Percentiles rank a stretch among this genome's conserved stretches.
Evolutionary conservation across 768 basidiomycete species (phyloP).

Genomic region (Chlorophyllum brunneum): DNA sequence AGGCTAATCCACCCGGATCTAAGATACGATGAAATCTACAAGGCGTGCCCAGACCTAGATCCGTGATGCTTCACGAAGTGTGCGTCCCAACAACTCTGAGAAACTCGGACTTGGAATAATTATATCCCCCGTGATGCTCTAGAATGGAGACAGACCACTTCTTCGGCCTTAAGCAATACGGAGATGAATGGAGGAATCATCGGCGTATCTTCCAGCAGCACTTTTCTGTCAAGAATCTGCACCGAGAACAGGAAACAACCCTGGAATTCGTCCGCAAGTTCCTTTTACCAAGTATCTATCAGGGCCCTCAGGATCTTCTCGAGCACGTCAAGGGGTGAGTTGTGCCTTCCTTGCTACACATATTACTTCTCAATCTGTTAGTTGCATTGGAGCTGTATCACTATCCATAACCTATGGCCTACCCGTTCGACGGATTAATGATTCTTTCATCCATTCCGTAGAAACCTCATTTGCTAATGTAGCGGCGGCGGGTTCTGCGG

Average conservation of each 20-base stretch:
- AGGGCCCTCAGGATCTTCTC: constrained; percentile 5
- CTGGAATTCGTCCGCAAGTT: constrained; percentile 6
- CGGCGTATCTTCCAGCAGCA: constrained; percentile 24
- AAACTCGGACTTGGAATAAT: not conserved
- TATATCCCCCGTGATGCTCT: too few species aligned
- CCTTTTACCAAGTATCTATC: constrained; percentile 4
- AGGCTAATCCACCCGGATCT: not conserved
- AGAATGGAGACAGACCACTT: constrained; percentile 1
- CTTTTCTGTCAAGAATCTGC: constrained; percentile 13
- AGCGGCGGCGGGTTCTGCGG: not conserved
- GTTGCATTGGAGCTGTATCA: not conserved
- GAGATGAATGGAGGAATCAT: constrained; percentile 21
- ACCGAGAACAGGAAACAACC: not conserved
- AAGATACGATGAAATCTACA: not conserved
- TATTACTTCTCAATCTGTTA: not conserved
- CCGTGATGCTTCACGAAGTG: constrained; percentile 10
- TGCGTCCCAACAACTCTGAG: not conserved
- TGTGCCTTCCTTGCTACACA: not conserved
- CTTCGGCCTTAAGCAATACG: constrained; percentile 20
- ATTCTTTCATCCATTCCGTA: not conserved
- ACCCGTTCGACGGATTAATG: not conserved
- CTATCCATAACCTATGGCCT: not conserved
- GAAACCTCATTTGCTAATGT: not conserved
- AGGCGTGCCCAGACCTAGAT: not conserved
- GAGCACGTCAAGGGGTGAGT: constrained; percentile 9